Conservation (phyloP, 1,284 basidiomycete species). For the Pascua sp. region DNA sequence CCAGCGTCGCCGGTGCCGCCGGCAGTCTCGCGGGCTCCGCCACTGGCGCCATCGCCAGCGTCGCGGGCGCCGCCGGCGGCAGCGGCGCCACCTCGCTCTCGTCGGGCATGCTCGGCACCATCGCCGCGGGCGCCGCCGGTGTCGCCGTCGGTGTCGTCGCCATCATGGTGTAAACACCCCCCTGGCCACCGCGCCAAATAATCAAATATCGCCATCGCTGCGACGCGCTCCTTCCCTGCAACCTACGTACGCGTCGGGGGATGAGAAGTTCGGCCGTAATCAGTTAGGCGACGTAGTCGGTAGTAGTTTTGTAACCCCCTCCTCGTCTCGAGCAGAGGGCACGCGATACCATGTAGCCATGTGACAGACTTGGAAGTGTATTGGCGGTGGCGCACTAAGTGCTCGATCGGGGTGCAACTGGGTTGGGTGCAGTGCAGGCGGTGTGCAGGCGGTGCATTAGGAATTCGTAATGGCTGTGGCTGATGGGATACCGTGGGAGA, state of each 20-base stretch:
- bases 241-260: background rate
- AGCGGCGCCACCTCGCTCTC: constrained; percentile 3
- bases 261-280: background rate
- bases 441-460: too few relatives aligned
- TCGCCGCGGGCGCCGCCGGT: constrained; percentile 11
- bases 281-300: background rate
- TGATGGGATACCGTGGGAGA: too few relatives aligned
- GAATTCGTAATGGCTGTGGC: too few relatives aligned
- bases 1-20: constrained; percentile 6
- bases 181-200: background rate
- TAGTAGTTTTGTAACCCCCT: background rate
- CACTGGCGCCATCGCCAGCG: constrained; percentile 15
- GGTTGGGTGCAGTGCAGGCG: too few relatives aligned
- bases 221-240: background rate
- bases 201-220: background rate
- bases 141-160: constrained; percentile 11
- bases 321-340: background rate
- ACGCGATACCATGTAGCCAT: too few relatives aligned
- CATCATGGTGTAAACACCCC: constrained; percentile 8
- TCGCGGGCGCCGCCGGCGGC: constrained; percentile 2
- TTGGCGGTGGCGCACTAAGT: too few relatives aligned
- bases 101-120: constrained; percentile 6
- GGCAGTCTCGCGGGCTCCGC: constrained; percentile 6
- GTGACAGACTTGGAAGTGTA: too few relatives aligned
- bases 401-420: too few relatives aligned